A percentile compares a stretch with the other conserved stretches of the same genome.
Evolutionary conservation across 495 filamentous ascomycete genomes (phyloP).

Genomic region (Staphylotrichum longicolle): DNA sequence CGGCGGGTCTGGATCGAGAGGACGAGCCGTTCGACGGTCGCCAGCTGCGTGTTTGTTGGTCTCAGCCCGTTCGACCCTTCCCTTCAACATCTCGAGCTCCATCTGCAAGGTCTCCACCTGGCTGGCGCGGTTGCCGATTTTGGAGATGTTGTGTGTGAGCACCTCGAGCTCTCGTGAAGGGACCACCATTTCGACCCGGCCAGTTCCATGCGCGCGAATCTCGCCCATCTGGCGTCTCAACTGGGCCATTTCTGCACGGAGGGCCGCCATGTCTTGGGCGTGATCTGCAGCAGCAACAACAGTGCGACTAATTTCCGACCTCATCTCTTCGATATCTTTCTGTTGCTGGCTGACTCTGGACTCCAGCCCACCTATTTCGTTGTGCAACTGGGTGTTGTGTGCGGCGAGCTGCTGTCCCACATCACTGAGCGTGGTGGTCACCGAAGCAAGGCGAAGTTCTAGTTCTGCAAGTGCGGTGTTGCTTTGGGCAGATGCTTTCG

Average conservation of each 20-base stretch:
- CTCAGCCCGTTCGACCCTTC: conserved; percentile 35
- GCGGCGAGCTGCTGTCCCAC: conserved; percentile 8
- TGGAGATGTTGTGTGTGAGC: conserved; percentile 37
- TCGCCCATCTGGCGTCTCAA: conserved; percentile 34
- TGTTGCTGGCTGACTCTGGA: conserved; percentile 8
- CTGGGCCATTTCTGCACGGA: conserved; percentile 25
- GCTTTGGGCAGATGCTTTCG: conserved; percentile 18
- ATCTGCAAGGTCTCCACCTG: conserved; percentile 43
- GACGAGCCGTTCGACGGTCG: not conserved
- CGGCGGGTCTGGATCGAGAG: not conserved
- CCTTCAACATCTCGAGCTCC: conserved; percentile 42
- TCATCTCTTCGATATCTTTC: conserved; percentile 17
- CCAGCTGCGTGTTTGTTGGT: conserved; percentile 12
- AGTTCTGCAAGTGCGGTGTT: conserved; percentile 16
- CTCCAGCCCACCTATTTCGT: conserved; percentile 10
- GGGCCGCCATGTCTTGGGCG: conserved; percentile 19
- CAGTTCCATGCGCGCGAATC: conserved; percentile 16
- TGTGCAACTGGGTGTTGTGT: not conserved
- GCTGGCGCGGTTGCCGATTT: conserved; percentile 38
- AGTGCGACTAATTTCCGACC: not conserved
- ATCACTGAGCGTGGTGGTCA: conserved; percentile 5
- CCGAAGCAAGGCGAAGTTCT: conserved; percentile 20
- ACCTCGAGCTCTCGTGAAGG: conserved; percentile 40
- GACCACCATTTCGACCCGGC: conserved; percentile 22
- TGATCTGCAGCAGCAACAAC: conserved; percentile 10